Base-by-base conservation (phyloP, 1,284 basidiomycete species). In the Porogramme epimiltina region DNA sequence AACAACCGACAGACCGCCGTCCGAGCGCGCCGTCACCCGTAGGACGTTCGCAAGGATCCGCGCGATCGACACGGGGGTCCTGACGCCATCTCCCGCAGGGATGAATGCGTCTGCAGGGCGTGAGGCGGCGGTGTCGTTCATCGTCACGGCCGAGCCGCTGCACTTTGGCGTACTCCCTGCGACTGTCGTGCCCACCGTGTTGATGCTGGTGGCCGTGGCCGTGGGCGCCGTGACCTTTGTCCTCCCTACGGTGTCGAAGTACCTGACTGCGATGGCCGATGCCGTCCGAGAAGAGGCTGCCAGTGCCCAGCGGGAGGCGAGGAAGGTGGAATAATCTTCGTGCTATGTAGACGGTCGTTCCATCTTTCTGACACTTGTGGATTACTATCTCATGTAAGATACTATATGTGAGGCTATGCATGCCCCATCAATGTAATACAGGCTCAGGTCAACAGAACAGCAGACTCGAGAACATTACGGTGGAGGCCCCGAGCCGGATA, bases 121-220 rank as follows among this genome's bases (percentile, higher is more conserved):
- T 6, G 28, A 45, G 11, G 28, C 45, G 15, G 42, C 28, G 16
- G 74, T 85, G 1, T 73, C 78, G 2, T 76, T 87, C 56, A 66
- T 75, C 45, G 58, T 88, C 16, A 67, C 73, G 13, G 62, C 89
- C 33, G 87, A 89, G 56, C 86, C 82, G 20, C 67, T 83, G 0
- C 72, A 79, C 47, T 62, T 81, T 24, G 82, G 81, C n/a, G 68
- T 82, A 19, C 65, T 89, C 18, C 86, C 86, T 1, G 71, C 71
- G 9, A 78, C 82, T 0, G 62, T 87, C 4, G 40, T 80, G 1
- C 81, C 84, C 10, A 62, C 57, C 4, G 19, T 64, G 11, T 23
- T 52, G 1, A 56, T 62, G 34, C 39, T 68, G 4, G 9, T 59
- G 2, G 45, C 48, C 0, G 39, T 65, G 2, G 52, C 56, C 1